A percentile compares a stretch with the other conserved stretches of the same genome.
Evolutionary conservation across 495 filamentous ascomycete genomes (phyloP).

Genomic region (Eremomyces bilateralis): DNA sequence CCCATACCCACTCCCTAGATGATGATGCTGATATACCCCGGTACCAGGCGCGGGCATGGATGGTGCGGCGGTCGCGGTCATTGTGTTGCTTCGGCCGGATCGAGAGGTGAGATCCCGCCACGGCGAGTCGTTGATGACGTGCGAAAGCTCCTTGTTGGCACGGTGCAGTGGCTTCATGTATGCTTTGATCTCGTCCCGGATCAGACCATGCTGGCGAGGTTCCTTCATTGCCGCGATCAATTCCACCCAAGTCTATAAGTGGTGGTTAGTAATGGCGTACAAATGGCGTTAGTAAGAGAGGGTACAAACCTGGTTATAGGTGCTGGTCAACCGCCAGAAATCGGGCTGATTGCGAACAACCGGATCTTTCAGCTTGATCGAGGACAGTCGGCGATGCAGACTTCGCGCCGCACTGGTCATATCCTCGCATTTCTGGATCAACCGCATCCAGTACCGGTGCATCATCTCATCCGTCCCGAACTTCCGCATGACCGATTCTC

Average conservation of each 20-base stretch:
- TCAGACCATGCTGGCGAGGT: neutral
- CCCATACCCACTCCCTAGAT: no score
- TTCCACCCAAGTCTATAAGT: neutral
- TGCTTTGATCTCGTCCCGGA: constrained; percentile 36
- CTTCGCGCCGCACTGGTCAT: constrained; percentile 44
- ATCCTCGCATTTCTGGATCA: constrained; percentile 42
- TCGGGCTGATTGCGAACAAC: constrained; percentile 52
- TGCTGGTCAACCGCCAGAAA: constrained; percentile 67
- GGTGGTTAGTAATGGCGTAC: constrained; percentile 8
- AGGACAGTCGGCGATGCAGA: constrained; percentile 47
- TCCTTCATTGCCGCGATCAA: neutral
- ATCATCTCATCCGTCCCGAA: constrained; percentile 28
- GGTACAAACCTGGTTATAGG: constrained; percentile 50
- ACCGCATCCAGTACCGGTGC: constrained; percentile 38
- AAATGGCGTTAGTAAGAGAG: no score
- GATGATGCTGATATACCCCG: no score
- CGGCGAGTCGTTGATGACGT: constrained; percentile 51
- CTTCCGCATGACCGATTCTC: constrained; percentile 14
- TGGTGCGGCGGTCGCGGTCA: no score
- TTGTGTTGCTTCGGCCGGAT: no score
- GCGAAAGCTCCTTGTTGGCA: constrained; percentile 50
- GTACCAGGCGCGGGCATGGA: no score
- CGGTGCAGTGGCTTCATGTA: constrained; percentile 58
- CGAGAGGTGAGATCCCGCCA: no score
- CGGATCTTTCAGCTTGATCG: constrained; percentile 68